Conservation (phyloP, 306 rosid genomes). For the Mucuna pruriens region DNA sequence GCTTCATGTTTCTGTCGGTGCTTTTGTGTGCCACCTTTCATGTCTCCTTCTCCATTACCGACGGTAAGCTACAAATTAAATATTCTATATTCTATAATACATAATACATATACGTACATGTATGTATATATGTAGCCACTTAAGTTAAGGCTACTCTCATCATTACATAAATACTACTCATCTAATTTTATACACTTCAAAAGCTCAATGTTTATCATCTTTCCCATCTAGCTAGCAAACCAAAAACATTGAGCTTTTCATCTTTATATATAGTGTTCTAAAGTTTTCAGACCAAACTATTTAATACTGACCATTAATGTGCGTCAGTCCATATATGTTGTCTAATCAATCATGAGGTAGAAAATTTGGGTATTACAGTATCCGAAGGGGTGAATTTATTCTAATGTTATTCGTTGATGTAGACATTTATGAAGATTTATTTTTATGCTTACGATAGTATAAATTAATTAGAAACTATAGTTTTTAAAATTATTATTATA, state of each 20-base stretch:
- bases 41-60: conserved; percentile 56
- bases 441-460: no score
- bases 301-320: background rate
- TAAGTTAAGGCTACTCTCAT: background rate
- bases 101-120: background rate
- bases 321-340: background rate
- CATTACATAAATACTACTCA: background rate
- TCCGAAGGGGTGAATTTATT: background rate
- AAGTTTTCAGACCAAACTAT: background rate
- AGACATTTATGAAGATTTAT: conserved; percentile 32
- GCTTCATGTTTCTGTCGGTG: conserved; percentile 50
- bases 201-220: background rate
- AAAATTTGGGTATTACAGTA: background rate
- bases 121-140: background rate
- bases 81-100: background rate
- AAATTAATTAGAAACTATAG: no score
- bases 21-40: conserved; percentile 64
- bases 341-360: background rate
- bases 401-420: background rate
- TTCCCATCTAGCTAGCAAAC: background rate
- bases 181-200: background rate
- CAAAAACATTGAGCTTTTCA: background rate
- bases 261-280: background rate
- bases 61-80: conserved; percentile 58
- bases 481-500: no score